Conservation (phyloP, 2,329 filamentous ascomycete genomes). For the Cladobotryum mycophilum region DNA sequence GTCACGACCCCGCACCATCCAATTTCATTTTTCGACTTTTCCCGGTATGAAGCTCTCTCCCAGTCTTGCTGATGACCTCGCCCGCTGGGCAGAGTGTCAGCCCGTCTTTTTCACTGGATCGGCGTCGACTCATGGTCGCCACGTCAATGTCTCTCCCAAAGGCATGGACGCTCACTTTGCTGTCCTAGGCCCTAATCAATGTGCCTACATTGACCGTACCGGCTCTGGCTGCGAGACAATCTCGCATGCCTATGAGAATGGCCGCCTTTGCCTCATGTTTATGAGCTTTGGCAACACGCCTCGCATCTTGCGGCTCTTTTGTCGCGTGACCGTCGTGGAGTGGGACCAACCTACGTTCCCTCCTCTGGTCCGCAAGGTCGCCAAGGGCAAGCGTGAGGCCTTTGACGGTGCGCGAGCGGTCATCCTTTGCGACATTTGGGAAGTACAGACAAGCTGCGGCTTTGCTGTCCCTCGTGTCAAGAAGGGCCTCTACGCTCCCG, state of each 20-base stretch:
- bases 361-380: slow-evolving; percentile 38
- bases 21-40: neutral
- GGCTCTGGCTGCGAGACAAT: slow-evolving; percentile 74
- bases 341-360: slow-evolving; percentile 47
- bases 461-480: slow-evolving; percentile 54
- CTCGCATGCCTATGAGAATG: slow-evolving; percentile 69
- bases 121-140: slow-evolving; percentile 58
- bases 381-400: slow-evolving; percentile 27
- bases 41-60: slow-evolving; percentile 53
- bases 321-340: slow-evolving; percentile 53
- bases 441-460: slow-evolving; percentile 62
- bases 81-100: slow-evolving; percentile 59
- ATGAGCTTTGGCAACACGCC: slow-evolving; percentile 56
- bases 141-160: slow-evolving; percentile 74
- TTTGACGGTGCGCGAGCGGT: slow-evolving; percentile 52
- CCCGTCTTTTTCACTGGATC: slow-evolving; percentile 71
- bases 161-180: slow-evolving; percentile 59
- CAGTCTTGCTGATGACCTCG: slow-evolving; percentile 48
- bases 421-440: slow-evolving; percentile 55
- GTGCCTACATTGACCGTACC: slow-evolving; percentile 66
- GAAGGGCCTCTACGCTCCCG: slow-evolving; percentile 31
- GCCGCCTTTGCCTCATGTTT: slow-evolving; percentile 68
- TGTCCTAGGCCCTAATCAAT: slow-evolving; percentile 51
- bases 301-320: slow-evolving; percentile 60
- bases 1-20: too few relatives aligned